A percentile compares a stretch with the other conserved stretches of the same genome.
Evolutionary conservation across 2,329 filamentous ascomycete genomes (phyloP).

Genomic region (Claviceps quebecensis): DNA sequence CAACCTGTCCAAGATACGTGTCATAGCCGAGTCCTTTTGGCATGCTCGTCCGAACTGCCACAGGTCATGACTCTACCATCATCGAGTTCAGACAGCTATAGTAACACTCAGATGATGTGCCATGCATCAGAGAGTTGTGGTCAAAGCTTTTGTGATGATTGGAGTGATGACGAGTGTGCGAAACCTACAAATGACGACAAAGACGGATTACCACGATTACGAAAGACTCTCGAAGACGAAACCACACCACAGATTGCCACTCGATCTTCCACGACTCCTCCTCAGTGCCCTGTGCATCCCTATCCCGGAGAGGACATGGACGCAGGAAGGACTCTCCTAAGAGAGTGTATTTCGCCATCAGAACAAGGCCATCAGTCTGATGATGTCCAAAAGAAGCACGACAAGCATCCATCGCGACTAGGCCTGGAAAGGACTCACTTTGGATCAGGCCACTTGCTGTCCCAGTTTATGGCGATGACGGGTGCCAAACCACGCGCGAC

Average conservation of each 20-base stretch:
- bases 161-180: neutral
- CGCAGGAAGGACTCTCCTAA: neutral
- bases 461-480: slow-evolving; percentile 5
- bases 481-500: neutral
- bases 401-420: neutral
- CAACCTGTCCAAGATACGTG: neutral
- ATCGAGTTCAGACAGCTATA: neutral
- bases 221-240: neutral
- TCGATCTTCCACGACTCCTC: neutral
- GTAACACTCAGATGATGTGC: neutral
- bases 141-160: neutral
- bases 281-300: neutral
- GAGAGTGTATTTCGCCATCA: neutral
- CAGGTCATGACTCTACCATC: neutral
- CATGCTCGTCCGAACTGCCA: neutral
- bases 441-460: slow-evolving; percentile 2
- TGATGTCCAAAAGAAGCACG: neutral
- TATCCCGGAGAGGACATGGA: neutral
- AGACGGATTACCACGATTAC: neutral
- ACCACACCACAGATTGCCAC: neutral
- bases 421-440: neutral
- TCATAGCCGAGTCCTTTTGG: neutral
- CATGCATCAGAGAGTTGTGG: neutral
- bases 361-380: neutral
- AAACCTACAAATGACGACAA: neutral